phyloP scores from a whole-genome alignment of 2,329 filamentous ascomycete species.

The Verticillium albo-atrum region DNA sequence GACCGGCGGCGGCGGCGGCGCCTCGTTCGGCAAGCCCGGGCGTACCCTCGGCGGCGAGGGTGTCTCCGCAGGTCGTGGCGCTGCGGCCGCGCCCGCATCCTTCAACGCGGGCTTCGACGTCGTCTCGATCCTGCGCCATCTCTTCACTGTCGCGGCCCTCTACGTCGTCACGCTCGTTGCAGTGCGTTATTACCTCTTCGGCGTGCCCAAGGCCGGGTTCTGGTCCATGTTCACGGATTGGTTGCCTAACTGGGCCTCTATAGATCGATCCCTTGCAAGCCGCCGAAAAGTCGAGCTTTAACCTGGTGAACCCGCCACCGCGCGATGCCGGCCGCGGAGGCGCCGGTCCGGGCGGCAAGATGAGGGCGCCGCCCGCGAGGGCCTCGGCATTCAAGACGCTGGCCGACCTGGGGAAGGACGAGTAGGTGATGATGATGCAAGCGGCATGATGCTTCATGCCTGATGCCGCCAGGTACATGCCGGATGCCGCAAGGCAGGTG shows the following conservation, averaged over 20 bases:
- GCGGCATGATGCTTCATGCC: too few relatives aligned
- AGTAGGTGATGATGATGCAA: neutral
- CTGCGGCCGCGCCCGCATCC: conserved; percentile 17
- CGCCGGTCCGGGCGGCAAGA: conserved; percentile 1
- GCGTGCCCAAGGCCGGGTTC: neutral
- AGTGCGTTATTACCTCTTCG: conserved; percentile 31
- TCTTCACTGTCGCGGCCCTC: conserved; percentile 54
- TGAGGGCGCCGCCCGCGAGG: conserved; percentile 22
- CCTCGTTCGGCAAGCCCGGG: conserved; percentile 50
- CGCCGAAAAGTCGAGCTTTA: conserved; percentile 56
- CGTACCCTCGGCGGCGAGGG: conserved; percentile 46
- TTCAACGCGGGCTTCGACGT: conserved; percentile 26
- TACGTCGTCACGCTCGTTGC: conserved; percentile 60
- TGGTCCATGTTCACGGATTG: conserved; percentile 7
- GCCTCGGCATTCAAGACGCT: conserved; percentile 43
- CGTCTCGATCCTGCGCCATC: conserved; percentile 40
- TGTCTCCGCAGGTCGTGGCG: conserved; percentile 10
- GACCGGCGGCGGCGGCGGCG: conserved; percentile 34
- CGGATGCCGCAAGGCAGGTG: neutral
- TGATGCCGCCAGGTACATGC: too few relatives aligned
- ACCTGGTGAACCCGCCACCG: conserved; percentile 38
- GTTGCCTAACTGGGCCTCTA: conserved; percentile 3
- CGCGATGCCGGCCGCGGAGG: conserved; percentile 12
- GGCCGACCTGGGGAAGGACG: conserved; percentile 41
- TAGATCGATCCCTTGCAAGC: conserved; percentile 59